These are phyloP conservation scores for Coemansia sp. DNA, from an alignment of 192 early-diverging fungal genomes.

Conservation along the genomic window DNA sequence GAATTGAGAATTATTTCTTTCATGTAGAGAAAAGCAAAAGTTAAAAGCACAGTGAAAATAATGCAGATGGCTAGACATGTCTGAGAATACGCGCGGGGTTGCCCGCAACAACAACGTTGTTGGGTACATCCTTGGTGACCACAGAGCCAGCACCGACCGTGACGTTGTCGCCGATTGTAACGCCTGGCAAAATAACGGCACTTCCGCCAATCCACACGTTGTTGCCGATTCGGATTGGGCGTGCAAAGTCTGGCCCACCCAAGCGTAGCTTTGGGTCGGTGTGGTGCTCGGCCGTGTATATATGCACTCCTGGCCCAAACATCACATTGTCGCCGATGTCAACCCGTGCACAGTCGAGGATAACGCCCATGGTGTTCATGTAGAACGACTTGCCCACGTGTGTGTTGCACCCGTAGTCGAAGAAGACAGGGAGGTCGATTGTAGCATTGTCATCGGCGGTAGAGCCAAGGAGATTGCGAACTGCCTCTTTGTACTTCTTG, in stretches of 20 bases:
- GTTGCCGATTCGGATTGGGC: conserved; percentile 70
- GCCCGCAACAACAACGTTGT: conserved; percentile 78
- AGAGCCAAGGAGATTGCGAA: conserved; percentile 60
- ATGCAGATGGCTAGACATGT: conserved; percentile 27
- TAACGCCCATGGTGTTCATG: conserved; percentile 72
- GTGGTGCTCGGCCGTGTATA: conserved; percentile 78
- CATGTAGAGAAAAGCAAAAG: too few species aligned
- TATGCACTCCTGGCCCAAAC: conserved; percentile 77
- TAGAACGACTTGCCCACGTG: conserved; percentile 73
- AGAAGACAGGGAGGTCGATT: conserved; percentile 71
- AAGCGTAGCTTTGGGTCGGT: conserved; percentile 55
- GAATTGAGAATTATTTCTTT: too few species aligned
- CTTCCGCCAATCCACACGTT: conserved; percentile 90
- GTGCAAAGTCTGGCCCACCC: conserved; percentile 20
- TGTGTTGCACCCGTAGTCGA: conserved; percentile 82
- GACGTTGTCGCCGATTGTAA: conserved; percentile 82
- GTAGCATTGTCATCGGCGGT: conserved; percentile 57
- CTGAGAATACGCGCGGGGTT: conserved; percentile 84
- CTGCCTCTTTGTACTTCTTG: conserved; percentile 15
- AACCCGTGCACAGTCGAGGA: conserved; percentile 77
- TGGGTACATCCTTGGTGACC: conserved; percentile 86
- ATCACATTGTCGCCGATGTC: conserved; percentile 73
- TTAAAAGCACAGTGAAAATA: too few species aligned
- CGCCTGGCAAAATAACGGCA: conserved; percentile 78
- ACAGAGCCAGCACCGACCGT: conserved; percentile 81